Evolutionary conservation across 2,329 filamentous ascomycete genomes (phyloP), one percentile per base, ranked within the genome.

Genomic region (Cladosporium halotolerans): DNA sequence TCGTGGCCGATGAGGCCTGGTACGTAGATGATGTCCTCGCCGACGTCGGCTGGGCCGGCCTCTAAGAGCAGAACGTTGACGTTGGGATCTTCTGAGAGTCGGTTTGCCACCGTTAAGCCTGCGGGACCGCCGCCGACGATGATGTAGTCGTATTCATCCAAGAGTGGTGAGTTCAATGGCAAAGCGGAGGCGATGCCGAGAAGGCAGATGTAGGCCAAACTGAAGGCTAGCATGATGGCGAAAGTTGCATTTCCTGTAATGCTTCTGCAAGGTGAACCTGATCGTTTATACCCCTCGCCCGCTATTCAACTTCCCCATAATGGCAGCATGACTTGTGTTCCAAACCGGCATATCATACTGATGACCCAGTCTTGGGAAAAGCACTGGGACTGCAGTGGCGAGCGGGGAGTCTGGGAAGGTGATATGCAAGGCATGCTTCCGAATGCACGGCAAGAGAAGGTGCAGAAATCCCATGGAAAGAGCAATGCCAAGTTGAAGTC

Each of bases 61-160:
- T 68, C 65, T 34, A 68, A 58, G 10, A 68, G 50, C 7, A 68
- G 61, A 9, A 68, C 65, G 18, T 59, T 66, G 49, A 64, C 46
- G 7, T 40, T 55, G 6, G 61, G 57, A 45, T 66, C 58, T 49
- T 68, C 64, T n/a, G 63, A 64, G 2, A 68, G 58, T 7, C 65
- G 59, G 33, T 62, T 65, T 4, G 65, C 65, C 3, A 67, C 59
- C 14, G 63, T 63, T 13, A 68, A 57, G 11, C 65, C 65, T 13
- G 61, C 55, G 42, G 63, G 55, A 6, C 65, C 65, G 23, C 64
- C 64, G 13, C 65, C 65, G 23, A 64, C 63, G 38, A 67, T 18
- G 31, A 60, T 65, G 53, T 64, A 66, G 49, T 66, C 64, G 54
- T 66, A 66, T 36, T 52, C 57, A 40, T 54, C 41, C 19, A 66